These are phyloP conservation scores for Chlamydomonas urium DNA, from an alignment of 139 green algal genomes.

Conservation along the genomic window DNA sequence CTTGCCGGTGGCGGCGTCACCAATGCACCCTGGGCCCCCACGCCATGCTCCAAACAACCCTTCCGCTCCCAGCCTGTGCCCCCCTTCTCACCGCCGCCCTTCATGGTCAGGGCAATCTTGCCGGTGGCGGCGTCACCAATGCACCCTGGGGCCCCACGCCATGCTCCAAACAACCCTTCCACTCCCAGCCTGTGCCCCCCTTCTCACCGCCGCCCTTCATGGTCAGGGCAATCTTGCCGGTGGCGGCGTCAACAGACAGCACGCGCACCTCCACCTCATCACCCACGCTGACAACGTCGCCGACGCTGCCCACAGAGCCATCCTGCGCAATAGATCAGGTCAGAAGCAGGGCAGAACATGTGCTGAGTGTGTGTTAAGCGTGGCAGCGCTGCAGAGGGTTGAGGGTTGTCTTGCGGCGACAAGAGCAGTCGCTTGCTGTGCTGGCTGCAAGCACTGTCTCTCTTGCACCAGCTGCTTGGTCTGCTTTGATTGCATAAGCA, in stretches of 20 bases:
- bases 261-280: constrained; percentile 46
- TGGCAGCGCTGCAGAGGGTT: neutral
- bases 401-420: neutral
- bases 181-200: neutral
- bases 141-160: no score
- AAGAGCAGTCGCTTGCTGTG: neutral
- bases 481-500: no score
- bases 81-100: neutral
- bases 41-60: no score
- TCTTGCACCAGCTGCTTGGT: no score
- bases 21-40: no score
- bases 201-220: constrained; percentile 20
- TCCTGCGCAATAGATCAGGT: constrained; percentile 9
- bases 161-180: no score
- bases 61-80: no score
- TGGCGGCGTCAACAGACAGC: constrained; percentile 44
- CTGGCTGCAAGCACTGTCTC: no score
- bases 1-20: constrained; percentile 34
- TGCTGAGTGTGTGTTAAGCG: no score
- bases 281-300: constrained; percentile 44
- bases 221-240: constrained; percentile 46
- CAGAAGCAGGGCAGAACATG: no score
- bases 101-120: constrained; percentile 50
- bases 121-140: constrained; percentile 38
- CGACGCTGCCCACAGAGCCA: constrained; percentile 54